Conservation (phyloP, 1,139 yeast species). For the Candida dubliniensis region DNA sequence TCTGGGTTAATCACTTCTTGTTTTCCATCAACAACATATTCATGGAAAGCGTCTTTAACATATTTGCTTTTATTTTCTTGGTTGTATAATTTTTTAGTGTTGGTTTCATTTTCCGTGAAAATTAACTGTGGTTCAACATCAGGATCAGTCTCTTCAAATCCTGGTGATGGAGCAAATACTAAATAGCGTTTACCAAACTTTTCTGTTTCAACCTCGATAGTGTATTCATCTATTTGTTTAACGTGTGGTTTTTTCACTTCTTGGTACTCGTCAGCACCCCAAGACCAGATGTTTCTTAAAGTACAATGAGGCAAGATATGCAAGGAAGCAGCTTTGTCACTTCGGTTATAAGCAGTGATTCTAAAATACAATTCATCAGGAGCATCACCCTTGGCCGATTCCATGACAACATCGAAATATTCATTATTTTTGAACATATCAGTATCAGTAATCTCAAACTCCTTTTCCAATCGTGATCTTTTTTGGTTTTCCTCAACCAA, state of each 20-base stretch:
- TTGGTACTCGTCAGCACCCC: constrained; percentile 66
- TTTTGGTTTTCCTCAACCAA: constrained; percentile 68
- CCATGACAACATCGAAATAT: constrained; percentile 88
- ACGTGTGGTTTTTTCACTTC: constrained; percentile 51
- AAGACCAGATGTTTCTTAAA: constrained; percentile 91
- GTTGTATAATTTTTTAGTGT: constrained; percentile 63
- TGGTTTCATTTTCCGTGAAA: constrained; percentile 90
- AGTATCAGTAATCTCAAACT: constrained; percentile 75
- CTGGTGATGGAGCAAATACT: constrained; percentile 89
- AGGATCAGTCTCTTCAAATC: constrained; percentile 53
- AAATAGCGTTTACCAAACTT: constrained; percentile 72
- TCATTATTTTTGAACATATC: constrained; percentile 75
- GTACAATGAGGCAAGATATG: constrained; percentile 85
- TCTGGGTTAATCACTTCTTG: constrained; percentile 56
- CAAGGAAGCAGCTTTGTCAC: constrained; percentile 80
- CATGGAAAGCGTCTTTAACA: constrained; percentile 92
- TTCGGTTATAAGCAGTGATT: constrained; percentile 86
- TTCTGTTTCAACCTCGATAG: constrained; percentile 64
- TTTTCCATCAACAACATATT: constrained; percentile 64
- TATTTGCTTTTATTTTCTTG: constrained; percentile 57
- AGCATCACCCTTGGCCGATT: constrained; percentile 86
- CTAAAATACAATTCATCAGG: constrained; percentile 81
- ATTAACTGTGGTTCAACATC: constrained; percentile 76
- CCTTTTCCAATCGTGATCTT: constrained; percentile 62
- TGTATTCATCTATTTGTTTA: constrained; percentile 39